These are phyloP conservation scores for Gracilariopsis chorda DNA, from an alignment of 23 red algal species.

Conservation along the genomic window DNA sequence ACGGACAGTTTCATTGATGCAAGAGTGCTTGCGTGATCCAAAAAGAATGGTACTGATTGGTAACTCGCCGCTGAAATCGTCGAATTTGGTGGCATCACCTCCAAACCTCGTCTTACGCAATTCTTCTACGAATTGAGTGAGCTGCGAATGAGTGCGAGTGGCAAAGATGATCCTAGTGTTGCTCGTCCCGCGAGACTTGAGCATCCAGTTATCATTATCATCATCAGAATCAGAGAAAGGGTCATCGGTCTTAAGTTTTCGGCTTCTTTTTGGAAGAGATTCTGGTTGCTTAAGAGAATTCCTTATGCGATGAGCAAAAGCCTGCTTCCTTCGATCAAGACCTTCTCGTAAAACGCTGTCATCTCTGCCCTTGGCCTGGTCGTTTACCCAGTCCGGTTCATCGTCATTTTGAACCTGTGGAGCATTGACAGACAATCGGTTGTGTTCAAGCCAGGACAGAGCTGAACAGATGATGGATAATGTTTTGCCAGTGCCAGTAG, in stretches of 20 bases:
- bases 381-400: slow-evolving; percentile 81
- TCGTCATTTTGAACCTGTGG: not conserved
- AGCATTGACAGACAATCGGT: not conserved
- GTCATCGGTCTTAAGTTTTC: not conserved
- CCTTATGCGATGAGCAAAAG: not conserved
- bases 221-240: slow-evolving; percentile 3
- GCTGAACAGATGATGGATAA: slow-evolving; percentile 89
- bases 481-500: slow-evolving; percentile 97
- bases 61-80: not conserved
- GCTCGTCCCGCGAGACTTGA: not conserved
- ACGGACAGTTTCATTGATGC: slow-evolving; percentile 87
- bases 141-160: slow-evolving; percentile 89
- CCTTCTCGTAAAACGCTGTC: slow-evolving; percentile 3
- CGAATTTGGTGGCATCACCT: not conserved
- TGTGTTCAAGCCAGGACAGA: slow-evolving; percentile 76
- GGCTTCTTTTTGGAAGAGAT: not conserved
- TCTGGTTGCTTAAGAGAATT: not conserved
- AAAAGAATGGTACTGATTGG: slow-evolving; percentile 59
- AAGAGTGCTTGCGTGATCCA: slow-evolving; percentile 84
- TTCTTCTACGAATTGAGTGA: slow-evolving; percentile 88
- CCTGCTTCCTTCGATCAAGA: not conserved
- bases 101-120: slow-evolving; percentile 57
- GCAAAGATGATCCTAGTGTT: slow-evolving; percentile 70
- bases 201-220: not conserved
- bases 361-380: slow-evolving; percentile 14